Evolutionary conservation across 1,284 basidiomycete genomes (phyloP), one percentile per base, ranked within the genome.

Genomic region (Trichosporon sp.): DNA sequence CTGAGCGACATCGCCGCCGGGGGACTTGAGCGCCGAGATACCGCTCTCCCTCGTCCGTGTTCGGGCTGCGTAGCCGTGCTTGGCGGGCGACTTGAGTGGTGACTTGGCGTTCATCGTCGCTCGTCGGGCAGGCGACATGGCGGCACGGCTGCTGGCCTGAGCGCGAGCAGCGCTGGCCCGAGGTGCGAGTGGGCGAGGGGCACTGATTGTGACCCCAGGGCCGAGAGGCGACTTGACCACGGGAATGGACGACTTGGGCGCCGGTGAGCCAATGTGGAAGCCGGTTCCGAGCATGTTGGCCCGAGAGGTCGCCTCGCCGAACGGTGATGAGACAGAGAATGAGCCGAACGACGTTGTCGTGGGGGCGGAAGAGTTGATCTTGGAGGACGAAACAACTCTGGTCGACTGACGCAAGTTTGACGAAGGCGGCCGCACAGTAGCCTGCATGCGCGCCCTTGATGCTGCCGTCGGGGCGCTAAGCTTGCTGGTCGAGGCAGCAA

Each of bases 371-470:
- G 56, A 32, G 27, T 31, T 31, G 31, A 60, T 31, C 29, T 60
- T 60, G 1, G 56, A 60, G 7, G 56, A 60, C 13, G 56, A 60
- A 9, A 60, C 56, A 3, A 60, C 56, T n/a, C 56, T 60, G 4
- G 56, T 60, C 18, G 56, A 60, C 15, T 60, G 56, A 29, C 56
- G 56, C 7, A 60, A 29, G 27, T 31, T 31, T 1, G 62, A 29
- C 8, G 69, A 56, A 4, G 68, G 71, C 2, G 79, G 80, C 70
- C 74, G 77, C 63, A 81, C 74, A 9, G 78, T 82, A 27, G 80
- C 78, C 69, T 82, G 79, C 78, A 80, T 80, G 32, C 80, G 70
- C 1, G 80, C 80, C 0, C 77, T 64, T 3, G 78, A 80, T 21
- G 78, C 75, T 0, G 78, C 79, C 4, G 80, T 82, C 0, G 80